Conservation (phyloP, 1,284 basidiomycete species). For the Mycosarcoma maydis region DNA sequence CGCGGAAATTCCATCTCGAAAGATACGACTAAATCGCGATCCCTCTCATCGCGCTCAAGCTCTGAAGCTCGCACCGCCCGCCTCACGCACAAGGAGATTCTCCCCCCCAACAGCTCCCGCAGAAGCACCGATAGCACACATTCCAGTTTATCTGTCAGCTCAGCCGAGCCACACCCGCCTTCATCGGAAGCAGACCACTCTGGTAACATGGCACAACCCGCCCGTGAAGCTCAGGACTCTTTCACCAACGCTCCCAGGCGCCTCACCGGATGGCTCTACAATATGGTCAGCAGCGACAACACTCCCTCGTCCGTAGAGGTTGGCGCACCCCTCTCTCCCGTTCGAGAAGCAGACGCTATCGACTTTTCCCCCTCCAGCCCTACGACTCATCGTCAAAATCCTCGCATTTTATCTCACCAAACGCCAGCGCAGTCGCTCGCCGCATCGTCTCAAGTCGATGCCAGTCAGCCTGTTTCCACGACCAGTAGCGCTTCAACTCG, state of each 20-base stretch:
- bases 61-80: slow-evolving; percentile 18
- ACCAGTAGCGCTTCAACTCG: not conserved
- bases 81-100: slow-evolving; percentile 12
- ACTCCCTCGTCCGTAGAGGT: slow-evolving; percentile 11
- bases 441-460: not conserved
- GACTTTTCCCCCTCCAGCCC: slow-evolving; percentile 13
- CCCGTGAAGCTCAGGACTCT: slow-evolving; percentile 7
- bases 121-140: slow-evolving; percentile 35
- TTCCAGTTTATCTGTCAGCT: slow-evolving; percentile 14
- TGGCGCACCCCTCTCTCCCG: slow-evolving; percentile 22
- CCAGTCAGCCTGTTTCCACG: not conserved
- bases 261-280: slow-evolving; percentile 57
- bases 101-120: slow-evolving; percentile 1
- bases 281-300: slow-evolving; percentile 50
- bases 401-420: not conserved
- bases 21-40: slow-evolving; percentile 9
- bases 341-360: slow-evolving; percentile 25
- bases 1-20: slow-evolving; percentile 28
- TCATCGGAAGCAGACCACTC: slow-evolving; percentile 15
- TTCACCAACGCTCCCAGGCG: slow-evolving; percentile 30
- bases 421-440: not conserved
- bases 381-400: not conserved
- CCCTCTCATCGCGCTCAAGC: slow-evolving; percentile 23
- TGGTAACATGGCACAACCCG: not conserved
- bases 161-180: slow-evolving; percentile 14